Evolutionary conservation across 2,329 filamentous ascomycete genomes (phyloP).

Genomic region (Colletotrichum higginsianum): DNA sequence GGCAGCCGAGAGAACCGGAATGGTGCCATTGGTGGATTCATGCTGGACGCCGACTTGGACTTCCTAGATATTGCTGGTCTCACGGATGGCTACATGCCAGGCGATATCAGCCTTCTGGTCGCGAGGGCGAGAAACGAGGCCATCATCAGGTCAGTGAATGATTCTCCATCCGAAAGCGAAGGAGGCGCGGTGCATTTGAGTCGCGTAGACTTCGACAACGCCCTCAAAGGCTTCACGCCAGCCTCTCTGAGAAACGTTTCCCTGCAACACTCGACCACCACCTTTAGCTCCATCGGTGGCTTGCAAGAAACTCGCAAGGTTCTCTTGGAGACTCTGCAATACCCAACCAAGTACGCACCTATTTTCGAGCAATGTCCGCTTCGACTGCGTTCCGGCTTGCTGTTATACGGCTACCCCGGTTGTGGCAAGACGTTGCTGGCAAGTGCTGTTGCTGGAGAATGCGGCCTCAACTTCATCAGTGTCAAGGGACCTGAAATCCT

Average conservation of each 20-base stretch:
- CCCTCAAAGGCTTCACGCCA: slow-evolving; percentile 93
- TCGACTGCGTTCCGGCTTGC: slow-evolving; percentile 90
- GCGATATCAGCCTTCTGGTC: slow-evolving; percentile 88
- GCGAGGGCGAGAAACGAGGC: slow-evolving; percentile 92
- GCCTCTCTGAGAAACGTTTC: slow-evolving; percentile 95
- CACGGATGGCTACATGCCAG: slow-evolving; percentile 98
- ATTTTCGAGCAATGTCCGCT: slow-evolving; percentile 97
- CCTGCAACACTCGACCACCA: slow-evolving; percentile 91
- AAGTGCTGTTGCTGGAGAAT: slow-evolving; percentile 97
- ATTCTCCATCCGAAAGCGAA: slow-evolving; percentile 60
- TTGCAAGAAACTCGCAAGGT: slow-evolving; percentile 88
- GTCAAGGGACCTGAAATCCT: slow-evolving; percentile 98
- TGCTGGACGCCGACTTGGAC: slow-evolving; percentile 83
- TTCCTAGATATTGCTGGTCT: slow-evolving; percentile 93
- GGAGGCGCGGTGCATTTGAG: slow-evolving; percentile 73
- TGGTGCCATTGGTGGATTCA: slow-evolving; percentile 72
- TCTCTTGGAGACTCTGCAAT: slow-evolving; percentile 95
- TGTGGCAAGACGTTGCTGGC: slow-evolving; percentile 97
- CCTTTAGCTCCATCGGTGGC: slow-evolving; percentile 93
- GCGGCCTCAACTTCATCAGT: slow-evolving; percentile 97
- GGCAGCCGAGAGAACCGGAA: slow-evolving; percentile 59
- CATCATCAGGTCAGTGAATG: slow-evolving; percentile 84
- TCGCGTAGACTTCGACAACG: slow-evolving; percentile 84
- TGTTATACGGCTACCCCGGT: slow-evolving; percentile 95
- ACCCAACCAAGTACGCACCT: slow-evolving; percentile 97